Evolutionary conservation across 192 early-diverging fungal genomes (phyloP).

Genomic region (Funneliformis geosporum): DNA sequence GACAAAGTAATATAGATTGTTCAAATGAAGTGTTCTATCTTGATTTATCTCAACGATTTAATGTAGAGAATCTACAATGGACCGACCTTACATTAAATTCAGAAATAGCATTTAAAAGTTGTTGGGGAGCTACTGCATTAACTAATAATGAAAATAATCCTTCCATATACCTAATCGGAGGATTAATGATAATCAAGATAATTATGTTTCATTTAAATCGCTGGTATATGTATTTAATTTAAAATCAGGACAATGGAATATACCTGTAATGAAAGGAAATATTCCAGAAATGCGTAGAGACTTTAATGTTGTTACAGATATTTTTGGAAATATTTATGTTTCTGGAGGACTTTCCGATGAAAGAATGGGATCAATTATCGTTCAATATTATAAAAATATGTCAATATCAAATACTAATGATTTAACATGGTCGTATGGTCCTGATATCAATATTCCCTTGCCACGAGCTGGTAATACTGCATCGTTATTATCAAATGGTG

Average conservation of each 20-base stretch:
- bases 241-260: background rate
- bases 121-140: no score
- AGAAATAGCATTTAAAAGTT: no score
- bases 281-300: background rate
- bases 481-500: no score
- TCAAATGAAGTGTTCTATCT: no score
- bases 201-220: no score
- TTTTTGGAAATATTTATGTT: constrained; percentile 4
- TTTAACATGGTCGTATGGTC: background rate
- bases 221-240: background rate
- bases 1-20: no score
- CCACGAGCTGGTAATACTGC: no score
- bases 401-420: background rate
- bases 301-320: background rate
- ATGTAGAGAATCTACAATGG: no score
- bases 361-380: background rate
- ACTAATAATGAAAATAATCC: background rate
- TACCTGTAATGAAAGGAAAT: background rate
- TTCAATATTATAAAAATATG: background rate
- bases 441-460: no score
- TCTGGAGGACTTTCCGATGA: background rate
- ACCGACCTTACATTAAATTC: no score
- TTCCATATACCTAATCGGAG: background rate
- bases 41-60: no score
- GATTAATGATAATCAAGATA: background rate